phyloP scores from a whole-genome alignment of 2,329 filamentous ascomycete genomes.

The Coniochaeta sp. region DNA sequence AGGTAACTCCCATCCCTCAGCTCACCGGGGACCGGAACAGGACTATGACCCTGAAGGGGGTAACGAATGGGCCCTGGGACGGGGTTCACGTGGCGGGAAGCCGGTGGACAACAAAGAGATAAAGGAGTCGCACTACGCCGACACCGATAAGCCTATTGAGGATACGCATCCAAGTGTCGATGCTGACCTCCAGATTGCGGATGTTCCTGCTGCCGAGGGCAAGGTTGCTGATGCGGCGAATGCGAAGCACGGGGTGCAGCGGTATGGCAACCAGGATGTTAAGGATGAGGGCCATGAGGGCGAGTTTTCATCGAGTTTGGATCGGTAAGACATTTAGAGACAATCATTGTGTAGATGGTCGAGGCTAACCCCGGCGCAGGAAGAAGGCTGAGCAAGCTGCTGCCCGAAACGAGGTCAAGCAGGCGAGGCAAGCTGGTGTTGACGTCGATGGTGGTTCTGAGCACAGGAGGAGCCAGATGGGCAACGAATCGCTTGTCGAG shows the following conservation, averaged over 20 bases:
- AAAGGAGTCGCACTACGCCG: background rate
- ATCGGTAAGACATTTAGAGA: background rate
- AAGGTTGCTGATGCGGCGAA: background rate
- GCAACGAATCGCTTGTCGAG: constrained; percentile 1
- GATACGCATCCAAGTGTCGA: background rate
- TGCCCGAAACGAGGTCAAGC: background rate
- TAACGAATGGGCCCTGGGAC: background rate
- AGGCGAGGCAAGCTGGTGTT: background rate
- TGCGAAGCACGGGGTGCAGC: background rate
- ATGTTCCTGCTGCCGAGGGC: background rate
- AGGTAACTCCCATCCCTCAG: background rate
- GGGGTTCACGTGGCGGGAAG: background rate
- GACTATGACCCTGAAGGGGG: background rate
- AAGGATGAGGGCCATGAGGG: background rate
- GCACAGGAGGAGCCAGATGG: background rate
- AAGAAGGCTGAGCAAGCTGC: constrained; percentile 1
- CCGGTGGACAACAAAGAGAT: background rate
- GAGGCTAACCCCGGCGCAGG: background rate
- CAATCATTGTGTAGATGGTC: background rate
- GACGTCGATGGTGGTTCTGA: constrained; percentile 1
- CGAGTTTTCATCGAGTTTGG: background rate
- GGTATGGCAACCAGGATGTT: background rate
- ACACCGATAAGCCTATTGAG: background rate
- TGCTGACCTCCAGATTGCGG: background rate
- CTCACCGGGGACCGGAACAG: background rate